Conservation (phyloP, 768 basidiomycete genomes). For the Leccinum disarticulatum region DNA sequence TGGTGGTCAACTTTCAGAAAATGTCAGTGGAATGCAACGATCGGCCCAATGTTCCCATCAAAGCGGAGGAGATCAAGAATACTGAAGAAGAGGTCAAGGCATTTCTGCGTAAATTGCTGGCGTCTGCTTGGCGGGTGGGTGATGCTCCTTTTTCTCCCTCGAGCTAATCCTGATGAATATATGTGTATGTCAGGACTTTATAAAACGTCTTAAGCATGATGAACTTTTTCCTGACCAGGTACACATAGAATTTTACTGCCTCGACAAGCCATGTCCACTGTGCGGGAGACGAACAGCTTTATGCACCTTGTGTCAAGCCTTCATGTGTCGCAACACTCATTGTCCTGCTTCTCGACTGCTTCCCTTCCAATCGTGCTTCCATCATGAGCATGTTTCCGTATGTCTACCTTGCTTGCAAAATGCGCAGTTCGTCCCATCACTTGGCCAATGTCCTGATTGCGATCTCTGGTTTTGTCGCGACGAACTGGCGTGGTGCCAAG, state of each 20-base stretch:
- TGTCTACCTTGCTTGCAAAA: conserved; percentile 15
- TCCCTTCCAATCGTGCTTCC: conserved; percentile 20
- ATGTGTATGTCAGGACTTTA: conserved; percentile 9
- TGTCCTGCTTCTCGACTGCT: conserved; percentile 18
- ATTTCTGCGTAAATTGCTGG: no score
- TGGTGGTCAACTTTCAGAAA: conserved; percentile 19
- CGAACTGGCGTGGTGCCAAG: conserved; percentile 26
- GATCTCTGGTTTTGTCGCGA: conserved; percentile 21
- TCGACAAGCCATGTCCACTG: conserved; percentile 12
- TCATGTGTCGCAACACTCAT: conserved; percentile 19
- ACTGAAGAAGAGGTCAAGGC: no score
- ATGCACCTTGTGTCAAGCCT: conserved; percentile 10
- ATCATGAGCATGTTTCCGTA: conserved; percentile 5
- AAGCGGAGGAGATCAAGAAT: conserved; percentile 21
- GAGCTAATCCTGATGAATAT: no score
- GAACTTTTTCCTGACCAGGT: conserved; percentile 1
- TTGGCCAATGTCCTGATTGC: conserved; percentile 24
- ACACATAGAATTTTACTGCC: neutral
- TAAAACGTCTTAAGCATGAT: conserved; percentile 13
- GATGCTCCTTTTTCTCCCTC: no score
- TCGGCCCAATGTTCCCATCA: conserved; percentile 15
- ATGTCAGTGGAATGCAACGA: conserved; percentile 17
- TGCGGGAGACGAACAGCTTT: conserved; percentile 8
- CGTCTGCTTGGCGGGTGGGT: no score
- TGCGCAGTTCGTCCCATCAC: neutral